Percentiles rank a stretch among this genome's conserved stretches.
phyloP scores from a whole-genome alignment of 306 rosid species.

The Neltuma alba region DNA sequence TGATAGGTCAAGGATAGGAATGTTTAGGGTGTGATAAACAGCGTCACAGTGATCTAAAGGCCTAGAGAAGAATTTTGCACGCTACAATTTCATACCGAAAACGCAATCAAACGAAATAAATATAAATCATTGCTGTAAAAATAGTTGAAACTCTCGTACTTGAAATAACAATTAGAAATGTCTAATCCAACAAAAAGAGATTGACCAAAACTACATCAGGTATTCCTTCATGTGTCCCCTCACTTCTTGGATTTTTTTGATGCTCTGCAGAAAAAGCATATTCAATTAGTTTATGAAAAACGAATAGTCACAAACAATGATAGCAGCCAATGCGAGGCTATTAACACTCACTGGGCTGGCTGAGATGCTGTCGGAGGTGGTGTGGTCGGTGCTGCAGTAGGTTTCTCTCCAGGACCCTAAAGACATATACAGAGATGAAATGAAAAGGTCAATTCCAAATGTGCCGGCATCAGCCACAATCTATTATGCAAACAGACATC shows the following conservation, averaged over 20 bases:
- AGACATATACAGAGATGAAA: neutral
- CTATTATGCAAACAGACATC: neutral
- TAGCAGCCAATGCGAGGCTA: neutral
- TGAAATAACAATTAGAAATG: conserved; percentile 34
- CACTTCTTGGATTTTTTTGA: conserved; percentile 82
- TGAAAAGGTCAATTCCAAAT: neutral
- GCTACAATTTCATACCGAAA: conserved; percentile 18
- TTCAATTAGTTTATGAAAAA: neutral
- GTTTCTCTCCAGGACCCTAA: conserved; percentile 86
- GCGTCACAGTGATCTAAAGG: neutral
- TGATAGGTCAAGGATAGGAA: neutral
- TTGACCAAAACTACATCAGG: conserved; percentile 57
- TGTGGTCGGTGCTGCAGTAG: conserved; percentile 43
- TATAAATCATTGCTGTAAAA: neutral
- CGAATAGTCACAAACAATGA: neutral
- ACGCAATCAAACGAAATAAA: neutral
- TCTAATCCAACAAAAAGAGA: conserved; percentile 45
- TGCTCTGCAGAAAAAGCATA: conserved; percentile 51
- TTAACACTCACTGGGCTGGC: conserved; percentile 64
- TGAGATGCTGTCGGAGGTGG: conserved; percentile 52
- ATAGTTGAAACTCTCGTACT: conserved; percentile 47
- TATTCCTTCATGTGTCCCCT: conserved; percentile 13
- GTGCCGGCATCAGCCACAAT: neutral
- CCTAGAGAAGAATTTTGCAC: conserved; percentile 1
- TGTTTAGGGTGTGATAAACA: neutral